phyloP scores from a whole-genome alignment of 257 asterid species.

The Dorcoceras hygrometricum region DNA sequence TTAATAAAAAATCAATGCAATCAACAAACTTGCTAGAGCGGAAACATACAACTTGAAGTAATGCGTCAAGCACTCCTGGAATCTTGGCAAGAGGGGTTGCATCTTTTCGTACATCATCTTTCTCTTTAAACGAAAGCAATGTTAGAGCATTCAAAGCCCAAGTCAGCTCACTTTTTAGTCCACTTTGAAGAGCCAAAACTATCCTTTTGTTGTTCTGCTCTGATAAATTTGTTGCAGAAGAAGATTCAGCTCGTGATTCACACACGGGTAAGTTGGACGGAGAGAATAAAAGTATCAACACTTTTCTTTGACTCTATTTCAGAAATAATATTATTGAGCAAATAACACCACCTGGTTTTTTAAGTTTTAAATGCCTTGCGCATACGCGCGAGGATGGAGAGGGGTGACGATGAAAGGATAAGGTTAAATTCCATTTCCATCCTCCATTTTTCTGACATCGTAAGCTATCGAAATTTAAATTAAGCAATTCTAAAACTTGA shows the following conservation, averaged over 20 bases:
- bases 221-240: constrained; percentile 38
- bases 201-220: constrained; percentile 95
- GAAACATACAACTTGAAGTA: constrained; percentile 86
- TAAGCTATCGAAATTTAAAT: too few relatives aligned
- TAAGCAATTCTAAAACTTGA: neutral
- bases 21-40: constrained; percentile 14
- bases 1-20: constrained; percentile 1
- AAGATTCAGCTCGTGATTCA: constrained; percentile 14
- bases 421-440: too few relatives aligned
- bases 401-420: too few relatives aligned
- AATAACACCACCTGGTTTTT: neutral
- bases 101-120: constrained; percentile 92
- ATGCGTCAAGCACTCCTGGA: constrained; percentile 91
- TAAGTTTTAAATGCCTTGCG: neutral
- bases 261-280: constrained; percentile 3
- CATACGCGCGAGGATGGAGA: neutral
- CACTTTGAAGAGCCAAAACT: constrained; percentile 96
- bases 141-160: constrained; percentile 97
- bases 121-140: constrained; percentile 90
- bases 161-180: constrained; percentile 90
- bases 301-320: neutral
- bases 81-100: constrained; percentile 95
- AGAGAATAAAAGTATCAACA: neutral
- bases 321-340: too few relatives aligned
- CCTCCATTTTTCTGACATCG: neutral